These are phyloP conservation scores for Thermochaetoides thermophila DNA, from an alignment of 495 filamentous ascomycete genomes.

Conservation along the genomic window DNA sequence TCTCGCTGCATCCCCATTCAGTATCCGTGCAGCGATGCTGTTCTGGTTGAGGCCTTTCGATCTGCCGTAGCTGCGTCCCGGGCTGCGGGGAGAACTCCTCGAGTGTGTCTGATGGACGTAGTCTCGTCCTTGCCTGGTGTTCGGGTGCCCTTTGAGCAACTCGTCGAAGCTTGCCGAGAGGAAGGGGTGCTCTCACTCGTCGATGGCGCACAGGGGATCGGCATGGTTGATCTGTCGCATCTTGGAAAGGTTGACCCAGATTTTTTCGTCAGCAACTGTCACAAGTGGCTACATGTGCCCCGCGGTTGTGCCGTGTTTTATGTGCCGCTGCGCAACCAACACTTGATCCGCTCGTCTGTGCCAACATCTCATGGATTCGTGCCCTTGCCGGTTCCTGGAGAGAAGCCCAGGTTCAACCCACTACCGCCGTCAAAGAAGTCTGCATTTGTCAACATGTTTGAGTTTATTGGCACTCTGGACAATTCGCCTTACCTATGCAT, in stretches of 20 bases:
- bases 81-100: constrained; percentile 29
- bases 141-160: constrained; percentile 57
- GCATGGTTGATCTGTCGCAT: constrained; percentile 58
- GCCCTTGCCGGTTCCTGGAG: constrained; percentile 9
- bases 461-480: constrained; percentile 66
- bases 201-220: constrained; percentile 76
- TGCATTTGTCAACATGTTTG: constrained; percentile 54
- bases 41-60: constrained; percentile 38
- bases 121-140: constrained; percentile 63
- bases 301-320: constrained; percentile 68
- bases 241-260: constrained; percentile 52
- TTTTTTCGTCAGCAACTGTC: constrained; percentile 71
- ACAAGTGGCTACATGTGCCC: constrained; percentile 89
- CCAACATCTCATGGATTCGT: constrained; percentile 54
- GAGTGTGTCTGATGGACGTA: constrained; percentile 63
- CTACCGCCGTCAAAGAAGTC: constrained; percentile 32
- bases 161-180: constrained; percentile 47
- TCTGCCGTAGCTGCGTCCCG: constrained; percentile 29
- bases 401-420: constrained; percentile 27
- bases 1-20: constrained; percentile 22
- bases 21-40: constrained; percentile 48
- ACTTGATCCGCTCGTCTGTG: constrained; percentile 54
- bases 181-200: constrained; percentile 46
- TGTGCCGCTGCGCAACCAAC: constrained; percentile 58
- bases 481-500: constrained; percentile 56